A percentile compares a stretch with the other conserved stretches of the same genome.
These are phyloP conservation scores for Rhodosporidiobolus odoratus DNA, from an alignment of 768 basidiomycete species.

Conservation along the genomic window DNA sequence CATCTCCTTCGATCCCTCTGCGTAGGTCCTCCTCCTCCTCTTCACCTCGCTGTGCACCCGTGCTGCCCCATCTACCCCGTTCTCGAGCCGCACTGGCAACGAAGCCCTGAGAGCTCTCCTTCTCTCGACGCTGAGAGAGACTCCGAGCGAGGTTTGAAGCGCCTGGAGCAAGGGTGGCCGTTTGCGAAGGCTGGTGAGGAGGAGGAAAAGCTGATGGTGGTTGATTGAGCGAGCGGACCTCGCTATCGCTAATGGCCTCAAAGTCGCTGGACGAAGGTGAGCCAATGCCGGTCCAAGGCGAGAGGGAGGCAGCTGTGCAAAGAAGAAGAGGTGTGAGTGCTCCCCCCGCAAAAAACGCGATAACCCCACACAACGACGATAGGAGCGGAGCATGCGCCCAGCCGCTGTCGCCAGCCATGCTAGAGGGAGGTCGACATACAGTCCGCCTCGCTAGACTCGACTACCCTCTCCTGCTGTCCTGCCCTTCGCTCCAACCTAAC, in stretches of 20 bases:
- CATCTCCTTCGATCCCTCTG: slow-evolving; percentile 30
- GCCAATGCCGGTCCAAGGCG: slow-evolving; percentile 15
- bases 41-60: neutral
- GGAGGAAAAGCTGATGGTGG: neutral
- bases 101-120: neutral
- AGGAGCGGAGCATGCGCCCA: neutral
- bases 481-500: no score
- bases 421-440: no score
- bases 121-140: neutral
- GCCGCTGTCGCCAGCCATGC: no score
- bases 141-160: neutral
- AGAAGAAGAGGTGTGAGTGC: neutral
- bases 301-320: slow-evolving; percentile 1
- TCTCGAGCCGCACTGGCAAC: neutral
- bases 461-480: no score
- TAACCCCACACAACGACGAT: neutral
- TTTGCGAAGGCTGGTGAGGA: no score
- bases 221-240: neutral
- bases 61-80: neutral
- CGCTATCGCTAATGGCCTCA: slow-evolving; percentile 17
- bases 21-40: slow-evolving; percentile 3
- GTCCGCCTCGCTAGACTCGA: no score
- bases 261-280: slow-evolving; percentile 27
- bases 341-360: neutral
- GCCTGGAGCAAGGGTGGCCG: neutral